These are phyloP conservation scores for Aspergillus tanneri DNA, from an alignment of 2,329 filamentous ascomycete genomes.

Conservation along the genomic window DNA sequence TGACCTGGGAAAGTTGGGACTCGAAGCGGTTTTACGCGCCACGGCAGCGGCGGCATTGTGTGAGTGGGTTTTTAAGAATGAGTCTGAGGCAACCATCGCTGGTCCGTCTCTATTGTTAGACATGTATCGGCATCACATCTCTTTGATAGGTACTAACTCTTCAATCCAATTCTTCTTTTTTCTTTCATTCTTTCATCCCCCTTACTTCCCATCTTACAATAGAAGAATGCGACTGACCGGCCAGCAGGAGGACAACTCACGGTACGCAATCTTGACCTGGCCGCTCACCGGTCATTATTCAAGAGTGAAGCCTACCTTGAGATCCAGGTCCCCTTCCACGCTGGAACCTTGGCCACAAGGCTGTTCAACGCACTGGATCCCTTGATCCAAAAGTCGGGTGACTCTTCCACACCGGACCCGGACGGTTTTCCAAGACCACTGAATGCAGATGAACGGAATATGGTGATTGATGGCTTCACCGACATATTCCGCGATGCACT, in stretches of 20 bases:
- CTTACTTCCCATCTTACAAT: no score
- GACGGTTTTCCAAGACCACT: no score
- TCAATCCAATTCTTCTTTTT: background rate
- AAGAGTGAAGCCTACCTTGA: background rate
- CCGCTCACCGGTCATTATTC: conserved; percentile 3
- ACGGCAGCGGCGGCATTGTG: conserved; percentile 1
- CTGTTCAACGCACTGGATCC: background rate
- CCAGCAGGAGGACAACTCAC: background rate
- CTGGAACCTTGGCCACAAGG: background rate
- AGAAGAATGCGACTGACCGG: no score
- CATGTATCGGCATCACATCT: background rate
- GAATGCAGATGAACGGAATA: background rate
- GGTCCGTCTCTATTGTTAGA: background rate
- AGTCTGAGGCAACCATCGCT: conserved; percentile 1
- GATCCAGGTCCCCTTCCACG: background rate
- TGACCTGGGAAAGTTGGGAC: background rate
- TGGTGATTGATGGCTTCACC: background rate
- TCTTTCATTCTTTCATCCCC: background rate
- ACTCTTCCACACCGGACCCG: no score
- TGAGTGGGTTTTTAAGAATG: conserved; percentile 6
- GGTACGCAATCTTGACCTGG: conserved; percentile 5
- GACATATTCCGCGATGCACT: background rate
- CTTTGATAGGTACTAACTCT: background rate
- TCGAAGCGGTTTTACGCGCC: background rate
- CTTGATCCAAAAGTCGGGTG: background rate